phyloP scores from a whole-genome alignment of 148 eudicot species.

The Rheum nobile region DNA sequence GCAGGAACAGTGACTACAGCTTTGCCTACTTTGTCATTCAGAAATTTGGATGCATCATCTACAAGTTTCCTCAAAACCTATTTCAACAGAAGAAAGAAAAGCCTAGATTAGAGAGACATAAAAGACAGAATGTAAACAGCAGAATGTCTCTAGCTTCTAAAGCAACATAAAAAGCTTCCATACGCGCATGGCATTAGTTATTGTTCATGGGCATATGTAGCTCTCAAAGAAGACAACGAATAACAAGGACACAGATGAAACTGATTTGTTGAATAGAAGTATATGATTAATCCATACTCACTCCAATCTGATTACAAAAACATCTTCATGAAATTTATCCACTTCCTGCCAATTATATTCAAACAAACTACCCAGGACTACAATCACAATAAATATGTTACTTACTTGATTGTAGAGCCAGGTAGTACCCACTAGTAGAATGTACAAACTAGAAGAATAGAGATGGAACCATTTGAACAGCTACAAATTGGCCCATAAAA shows the following conservation, averaged over 20 bases:
- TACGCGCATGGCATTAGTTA: too few species aligned
- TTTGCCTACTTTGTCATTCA: slow-evolving; percentile 80
- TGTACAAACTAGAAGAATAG: too few species aligned
- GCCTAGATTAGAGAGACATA: background rate
- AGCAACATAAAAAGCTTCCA: too few species aligned
- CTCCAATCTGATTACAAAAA: background rate
- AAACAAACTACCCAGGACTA: background rate
- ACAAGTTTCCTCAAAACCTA: slow-evolving; percentile 96
- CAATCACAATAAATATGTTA: background rate
- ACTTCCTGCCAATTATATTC: background rate
- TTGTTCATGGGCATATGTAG: background rate
- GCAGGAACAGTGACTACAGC: slow-evolving; percentile 98
- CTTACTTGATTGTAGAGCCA: background rate
- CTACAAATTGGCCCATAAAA: too few species aligned
- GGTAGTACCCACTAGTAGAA: too few species aligned
- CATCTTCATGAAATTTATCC: background rate
- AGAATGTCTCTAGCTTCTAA: background rate
- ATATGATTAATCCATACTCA: background rate
- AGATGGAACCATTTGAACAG: too few species aligned
- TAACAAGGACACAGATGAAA: background rate
- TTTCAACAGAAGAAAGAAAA: background rate
- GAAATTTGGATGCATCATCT: slow-evolving; percentile 90
- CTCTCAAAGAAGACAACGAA: background rate
- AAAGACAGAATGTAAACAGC: background rate
- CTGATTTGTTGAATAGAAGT: background rate